Evolutionary conservation across 768 basidiomycete genomes (phyloP), one percentile per base, ranked within the genome.

Genomic region (Trametes coccinea): DNA sequence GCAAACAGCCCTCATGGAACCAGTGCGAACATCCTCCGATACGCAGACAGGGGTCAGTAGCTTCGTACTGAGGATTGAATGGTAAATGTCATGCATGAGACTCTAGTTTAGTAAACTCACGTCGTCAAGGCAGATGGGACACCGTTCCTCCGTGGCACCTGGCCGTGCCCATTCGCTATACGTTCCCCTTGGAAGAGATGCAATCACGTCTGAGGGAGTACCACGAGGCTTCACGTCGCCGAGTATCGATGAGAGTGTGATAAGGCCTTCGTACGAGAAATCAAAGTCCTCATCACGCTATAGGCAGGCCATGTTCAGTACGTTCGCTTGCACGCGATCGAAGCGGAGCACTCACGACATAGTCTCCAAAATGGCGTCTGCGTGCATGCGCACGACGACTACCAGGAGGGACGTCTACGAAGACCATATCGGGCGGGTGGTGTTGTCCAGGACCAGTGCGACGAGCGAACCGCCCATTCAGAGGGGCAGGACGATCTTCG

Each of bases 71-170:
- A 5, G 49, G 62, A 47, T n/a, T 1, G n/a, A 37, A 22, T 22
- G 22, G 22, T 22, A 22, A 22, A 22, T 22, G 22, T 22, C 22
- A 22, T 22, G 22, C 22, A 22, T 22, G 22, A 22, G 22, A 22
- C 22, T 22, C 22, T 22, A 22, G 22, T 22, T 22, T 22, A 61
- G 56, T 5, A 14, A 1, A 80, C 89, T 55, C 69, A 91, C 91
- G 73, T 93, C 91, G 63, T 93, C 91, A 64, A 93, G 73, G 69
- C 92, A 93, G 55, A 93, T 93, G 2, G 92, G 90, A 72, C 92
- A 93, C 47, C 90, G 80, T 57, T 82, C 77, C 64, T 93, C 91
- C 57, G 85, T 85, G 41, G 86, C 87, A 5, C 69, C 65, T 1
- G 78, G 70, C 5, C 77, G 83, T 47, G 79, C 80, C 88, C 89